phyloP scores from a whole-genome alignment of 208 protist genomes.

The Trypanosoma caninum region DNA sequence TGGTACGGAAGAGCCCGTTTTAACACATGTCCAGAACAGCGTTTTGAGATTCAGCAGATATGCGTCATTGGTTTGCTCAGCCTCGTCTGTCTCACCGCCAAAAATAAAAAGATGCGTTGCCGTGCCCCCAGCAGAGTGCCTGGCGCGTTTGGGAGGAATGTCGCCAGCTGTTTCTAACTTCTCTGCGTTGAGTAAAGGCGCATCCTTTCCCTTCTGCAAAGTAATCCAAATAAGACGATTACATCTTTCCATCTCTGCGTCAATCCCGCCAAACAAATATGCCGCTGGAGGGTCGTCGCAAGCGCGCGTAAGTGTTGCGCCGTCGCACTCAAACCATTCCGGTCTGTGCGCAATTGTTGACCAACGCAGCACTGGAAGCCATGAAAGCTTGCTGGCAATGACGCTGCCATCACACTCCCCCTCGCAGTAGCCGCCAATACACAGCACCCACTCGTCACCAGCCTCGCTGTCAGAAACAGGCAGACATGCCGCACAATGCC shows the following conservation, averaged over 20 bases:
- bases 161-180: constrained; percentile 32
- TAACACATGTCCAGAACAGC: constrained; percentile 38
- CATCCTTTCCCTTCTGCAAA: background rate
- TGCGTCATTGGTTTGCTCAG: constrained; percentile 49
- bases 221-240: constrained; percentile 29
- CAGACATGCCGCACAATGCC: constrained; percentile 56
- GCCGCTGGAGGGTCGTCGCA: constrained; percentile 19
- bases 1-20: constrained; percentile 10
- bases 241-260: constrained; percentile 34
- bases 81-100: constrained; percentile 50
- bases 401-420: constrained; percentile 39
- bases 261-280: constrained; percentile 75
- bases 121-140: constrained; percentile 41
- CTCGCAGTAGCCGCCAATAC: constrained; percentile 59
- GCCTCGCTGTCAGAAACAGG: background rate
- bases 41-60: constrained; percentile 34
- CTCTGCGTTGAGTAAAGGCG: constrained; percentile 11
- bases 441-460: constrained; percentile 37
- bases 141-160: constrained; percentile 40
- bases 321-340: constrained; percentile 48
- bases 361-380: constrained; percentile 39
- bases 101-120: constrained; percentile 42
- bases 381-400: constrained; percentile 19
- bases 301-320: constrained; percentile 43
- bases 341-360: constrained; percentile 10